A percentile compares a stretch with the other conserved stretches of the same genome.
Conservation (phyloP, 495 filamentous ascomycete genomes). For the Aspergillus funiculosus region DNA sequence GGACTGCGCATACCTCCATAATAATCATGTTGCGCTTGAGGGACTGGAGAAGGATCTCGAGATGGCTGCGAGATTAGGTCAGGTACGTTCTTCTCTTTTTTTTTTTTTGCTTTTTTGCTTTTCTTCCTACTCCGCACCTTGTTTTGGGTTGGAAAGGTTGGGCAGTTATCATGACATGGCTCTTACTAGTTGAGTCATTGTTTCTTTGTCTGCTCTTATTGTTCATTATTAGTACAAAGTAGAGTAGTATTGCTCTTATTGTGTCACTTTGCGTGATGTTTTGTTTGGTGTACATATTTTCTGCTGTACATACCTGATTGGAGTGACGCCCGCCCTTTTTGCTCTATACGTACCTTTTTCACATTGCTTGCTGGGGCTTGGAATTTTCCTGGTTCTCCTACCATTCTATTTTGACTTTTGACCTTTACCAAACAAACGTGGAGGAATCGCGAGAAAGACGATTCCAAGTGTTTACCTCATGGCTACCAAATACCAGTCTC, state of each 20-base stretch:
- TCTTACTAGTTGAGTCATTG: background rate
- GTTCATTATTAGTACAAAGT: no score
- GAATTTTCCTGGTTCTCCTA: slow-evolving; percentile 3
- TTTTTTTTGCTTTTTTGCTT: slow-evolving; percentile 9
- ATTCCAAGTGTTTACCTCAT: slow-evolving; percentile 10
- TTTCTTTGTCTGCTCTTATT: slow-evolving; percentile 7
- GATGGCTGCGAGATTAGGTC: slow-evolving; percentile 77
- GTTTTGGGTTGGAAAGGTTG: background rate
- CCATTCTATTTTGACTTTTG: background rate
- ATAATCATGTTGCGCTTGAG: slow-evolving; percentile 71
- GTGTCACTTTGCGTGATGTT: no score
- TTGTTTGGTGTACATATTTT: slow-evolving; percentile 7
- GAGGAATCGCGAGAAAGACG: background rate
- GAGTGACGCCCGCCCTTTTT: background rate
- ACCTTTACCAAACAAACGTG: background rate
- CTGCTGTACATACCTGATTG: slow-evolving; percentile 10
- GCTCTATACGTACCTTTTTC: slow-evolving; percentile 6
- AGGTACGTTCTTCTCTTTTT: slow-evolving; percentile 53
- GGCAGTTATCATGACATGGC: slow-evolving; percentile 6
- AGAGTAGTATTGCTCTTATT: no score
- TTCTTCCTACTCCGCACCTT: slow-evolving; percentile 1
- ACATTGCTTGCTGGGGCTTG: slow-evolving; percentile 10
- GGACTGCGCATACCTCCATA: slow-evolving; percentile 72
- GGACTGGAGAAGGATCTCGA: slow-evolving; percentile 81
- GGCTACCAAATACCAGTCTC: slow-evolving; percentile 19